Evolutionary conservation across 495 filamentous ascomycete species (phyloP), one percentile per base, ranked within the genome.

Genomic region (Pyronema omphalodes): DNA sequence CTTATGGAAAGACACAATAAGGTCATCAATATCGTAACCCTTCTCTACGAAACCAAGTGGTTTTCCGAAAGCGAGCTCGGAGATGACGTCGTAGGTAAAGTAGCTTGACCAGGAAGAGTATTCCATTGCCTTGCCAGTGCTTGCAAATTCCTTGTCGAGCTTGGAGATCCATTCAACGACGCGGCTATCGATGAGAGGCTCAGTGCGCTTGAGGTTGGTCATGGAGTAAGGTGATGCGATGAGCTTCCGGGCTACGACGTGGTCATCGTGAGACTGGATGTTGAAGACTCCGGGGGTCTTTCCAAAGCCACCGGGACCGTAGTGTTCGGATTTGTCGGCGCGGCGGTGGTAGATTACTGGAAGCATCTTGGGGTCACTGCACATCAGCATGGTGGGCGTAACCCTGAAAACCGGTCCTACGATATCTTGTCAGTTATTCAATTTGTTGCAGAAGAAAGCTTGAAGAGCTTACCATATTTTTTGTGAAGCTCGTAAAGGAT

Each of bases 21-120:
- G 66, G 14, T 71, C 69, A 35, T 70, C 73, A 34, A 75, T 70
- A 56, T 77, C 75, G n/a, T 67, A 63, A n/a, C 78, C 79, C 51
- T 69, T 70, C 44, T 74, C 69, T 1, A 84, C 67, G 58, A 76
- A 82, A 9, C 81, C 80, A 17, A 84, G 71, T 0, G 78, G 71
- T 36, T 72, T 67, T 9, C 79, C 79, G 60, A 80, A 80, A 6
- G 74, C 78, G 37, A 83, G 67, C 57, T 82, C 74, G 7, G 73
- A 75, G 52, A 84, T 78, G 1, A 79, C 71, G 57, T 85, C 82
- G 56, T 82, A 75, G 6, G 77, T 74, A 60, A 77, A 74, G 51
- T 71, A 49, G 29, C 39, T 47, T n/a, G n/a, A 55, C 54, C 9
- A 36, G 23, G 23, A 29, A 29, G 23, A 29, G 23, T 29, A 47